phyloP scores from a whole-genome alignment of 257 asterid genomes.

The Solanum okadae region DNA sequence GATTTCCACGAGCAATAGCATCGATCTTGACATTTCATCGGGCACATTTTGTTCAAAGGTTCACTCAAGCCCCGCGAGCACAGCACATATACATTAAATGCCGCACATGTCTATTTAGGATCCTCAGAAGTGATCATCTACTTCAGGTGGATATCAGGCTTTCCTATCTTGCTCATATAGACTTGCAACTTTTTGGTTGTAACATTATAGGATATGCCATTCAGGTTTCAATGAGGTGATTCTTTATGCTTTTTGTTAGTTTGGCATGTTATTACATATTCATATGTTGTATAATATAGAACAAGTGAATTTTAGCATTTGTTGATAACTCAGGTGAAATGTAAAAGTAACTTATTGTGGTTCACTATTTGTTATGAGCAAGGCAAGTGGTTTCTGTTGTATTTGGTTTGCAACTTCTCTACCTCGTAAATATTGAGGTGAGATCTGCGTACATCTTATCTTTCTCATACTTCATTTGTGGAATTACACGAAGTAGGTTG shows the following conservation, averaged over 20 bases:
- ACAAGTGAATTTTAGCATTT: not conserved
- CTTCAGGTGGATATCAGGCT: not conserved
- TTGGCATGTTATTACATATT: not conserved
- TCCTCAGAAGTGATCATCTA: not conserved
- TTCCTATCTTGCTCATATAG: not conserved
- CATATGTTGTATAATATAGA: not conserved
- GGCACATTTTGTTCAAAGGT: not conserved
- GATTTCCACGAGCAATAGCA: not conserved
- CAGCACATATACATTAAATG: not conserved
- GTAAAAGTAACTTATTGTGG: not conserved
- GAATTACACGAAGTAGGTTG: too few species aligned
- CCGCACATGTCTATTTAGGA: not conserved
- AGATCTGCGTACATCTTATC: not conserved
- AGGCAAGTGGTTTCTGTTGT: not conserved
- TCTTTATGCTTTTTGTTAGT: not conserved
- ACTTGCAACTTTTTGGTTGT: not conserved
- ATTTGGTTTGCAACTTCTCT: not conserved
- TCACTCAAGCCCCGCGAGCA: not conserved
- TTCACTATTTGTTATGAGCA: not conserved
- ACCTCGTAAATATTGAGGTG: not conserved
- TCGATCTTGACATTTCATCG: not conserved
- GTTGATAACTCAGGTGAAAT: not conserved
- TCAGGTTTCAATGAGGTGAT: not conserved
- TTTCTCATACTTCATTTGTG: too few species aligned
- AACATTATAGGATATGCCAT: not conserved